Base-by-base conservation (phyloP, 345 rosid genomes). In the Citrus reticulata region DNA sequence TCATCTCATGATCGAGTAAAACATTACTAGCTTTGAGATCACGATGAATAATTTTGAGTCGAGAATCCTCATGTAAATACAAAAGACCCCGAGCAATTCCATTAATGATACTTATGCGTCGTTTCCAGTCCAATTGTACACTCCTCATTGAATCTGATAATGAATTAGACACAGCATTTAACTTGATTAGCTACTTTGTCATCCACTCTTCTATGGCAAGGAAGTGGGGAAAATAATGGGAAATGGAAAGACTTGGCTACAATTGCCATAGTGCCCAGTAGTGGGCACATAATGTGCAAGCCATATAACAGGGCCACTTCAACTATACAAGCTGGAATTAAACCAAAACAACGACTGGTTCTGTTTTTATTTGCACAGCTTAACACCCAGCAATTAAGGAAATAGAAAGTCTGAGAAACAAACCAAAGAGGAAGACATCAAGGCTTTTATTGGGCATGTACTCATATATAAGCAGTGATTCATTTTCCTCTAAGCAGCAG, bases 41-140 rank as follows among this genome's bases (percentile, higher is more conserved):
- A 1, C 79, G 76, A 19, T 85, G 88, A 46, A 85, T 83, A 27
- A 83, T 78, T 83, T 72, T 79, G 5, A 83, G 81, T 6, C 85
- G 82, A 62, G 90, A 87, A 54, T 87, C 86, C 63, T 83, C 88
- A 1, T 87, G 90, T 22, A 87, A 34, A 68, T 87, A 87, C 30
- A 85, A 7, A 20, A 87, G 55, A 5, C 86, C 90, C 6, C 79
- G 65, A 0, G 88, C 85, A 30, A 87, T 74, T 17, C 90, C 86
- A 42, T 78, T 76, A 24, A 84, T 74, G 71, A 87, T 87, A 69
- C 22, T 76, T 32, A 77, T 13, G 19, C 86, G 87, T 34, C 19
- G 75, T 59, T 59, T 70, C 81, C 84, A 81, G 46, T 65, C 77
- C 55, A 81, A 8, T 16, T 51, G 25, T n/a, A 64, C 16, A 4